Percentiles rank a stretch among this genome's conserved stretches.
Evolutionary conservation across 108 stramenopile species (phyloP).

Genomic region (Fragilariopsis cylindrus): DNA sequence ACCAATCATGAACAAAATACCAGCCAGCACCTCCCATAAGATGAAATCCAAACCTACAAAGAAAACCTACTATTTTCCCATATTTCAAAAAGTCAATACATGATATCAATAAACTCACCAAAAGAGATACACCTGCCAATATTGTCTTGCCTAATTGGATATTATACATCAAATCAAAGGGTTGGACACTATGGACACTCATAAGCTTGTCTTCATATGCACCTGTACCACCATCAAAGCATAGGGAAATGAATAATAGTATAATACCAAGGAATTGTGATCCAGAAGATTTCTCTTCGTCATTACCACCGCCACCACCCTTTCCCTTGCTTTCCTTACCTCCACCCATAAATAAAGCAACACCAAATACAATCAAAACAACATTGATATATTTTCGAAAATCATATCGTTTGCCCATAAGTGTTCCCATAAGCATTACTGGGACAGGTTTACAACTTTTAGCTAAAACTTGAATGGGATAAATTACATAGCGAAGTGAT

Average conservation of each 20-base stretch:
- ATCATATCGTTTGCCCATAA: constrained; percentile 95
- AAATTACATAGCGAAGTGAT: constrained; percentile 86
- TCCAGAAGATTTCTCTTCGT: constrained; percentile 51
- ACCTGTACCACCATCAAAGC: constrained; percentile 98
- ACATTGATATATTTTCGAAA: constrained; percentile 94
- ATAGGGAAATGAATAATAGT: constrained; percentile 92
- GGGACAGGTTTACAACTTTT: constrained; percentile 99
- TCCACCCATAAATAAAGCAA: constrained; percentile 97
- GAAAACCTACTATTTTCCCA: not conserved
- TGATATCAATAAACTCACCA: constrained; percentile 21
- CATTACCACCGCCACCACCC: constrained; percentile 18
- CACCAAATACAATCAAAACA: constrained; percentile 87
- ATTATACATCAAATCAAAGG: constrained; percentile 99
- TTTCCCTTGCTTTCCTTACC: constrained; percentile 42
- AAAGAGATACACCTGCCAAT: constrained; percentile 85
- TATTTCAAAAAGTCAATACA: not conserved
- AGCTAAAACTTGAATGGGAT: constrained; percentile 97
- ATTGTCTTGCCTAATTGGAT: constrained; percentile 98
- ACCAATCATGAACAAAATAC: no score
- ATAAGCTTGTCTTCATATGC: constrained; percentile 99
- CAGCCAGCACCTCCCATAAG: no score
- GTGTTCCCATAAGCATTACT: constrained; percentile 96
- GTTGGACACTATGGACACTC: constrained; percentile 93
- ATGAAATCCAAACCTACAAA: not conserved
- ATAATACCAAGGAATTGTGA: constrained; percentile 85